Percentiles rank a stretch among this genome's conserved stretches.
These are phyloP conservation scores for Fragaria ananassa DNA, from an alignment of 306 rosid species.

Conservation along the genomic window DNA sequence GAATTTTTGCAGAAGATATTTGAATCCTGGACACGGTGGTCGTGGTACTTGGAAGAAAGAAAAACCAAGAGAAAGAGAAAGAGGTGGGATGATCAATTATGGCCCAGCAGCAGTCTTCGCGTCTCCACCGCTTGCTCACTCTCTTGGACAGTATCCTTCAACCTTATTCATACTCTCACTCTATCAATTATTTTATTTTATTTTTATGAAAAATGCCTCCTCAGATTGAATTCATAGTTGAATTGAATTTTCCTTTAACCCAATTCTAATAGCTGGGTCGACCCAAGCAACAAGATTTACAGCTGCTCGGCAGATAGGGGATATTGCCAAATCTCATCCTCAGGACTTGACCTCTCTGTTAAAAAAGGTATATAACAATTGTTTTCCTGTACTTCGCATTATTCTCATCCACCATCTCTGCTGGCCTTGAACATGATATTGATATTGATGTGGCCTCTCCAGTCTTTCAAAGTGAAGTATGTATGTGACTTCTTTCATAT, in stretches of 20 bases:
- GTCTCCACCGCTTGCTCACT: slow-evolving; percentile 96
- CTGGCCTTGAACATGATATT: background rate
- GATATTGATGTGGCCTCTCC: no score
- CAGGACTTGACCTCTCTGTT: slow-evolving; percentile 80
- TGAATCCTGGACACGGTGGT: background rate
- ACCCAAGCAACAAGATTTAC: slow-evolving; percentile 93
- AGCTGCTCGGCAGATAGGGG: slow-evolving; percentile 98
- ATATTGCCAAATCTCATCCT: slow-evolving; percentile 91
- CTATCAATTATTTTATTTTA: background rate
- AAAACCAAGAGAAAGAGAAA: background rate
- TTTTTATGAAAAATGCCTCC: background rate
- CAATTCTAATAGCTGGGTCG: slow-evolving; percentile 73
- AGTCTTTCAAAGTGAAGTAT: background rate
- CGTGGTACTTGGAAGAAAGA: background rate
- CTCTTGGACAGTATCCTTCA: slow-evolving; percentile 92
- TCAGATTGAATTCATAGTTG: background rate
- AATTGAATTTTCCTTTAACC: slow-evolving; percentile 45
- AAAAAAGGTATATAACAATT: slow-evolving; percentile 59
- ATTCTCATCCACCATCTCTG: background rate
- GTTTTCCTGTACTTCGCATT: background rate
- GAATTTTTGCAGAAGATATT: background rate
- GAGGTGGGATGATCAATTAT: slow-evolving; percentile 70
- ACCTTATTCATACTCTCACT: background rate
- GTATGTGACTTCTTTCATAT: background rate
- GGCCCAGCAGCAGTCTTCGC: slow-evolving; percentile 92